Base-by-base conservation (phyloP, 305 asterid genomes). In the Plantago rigida region DNA sequence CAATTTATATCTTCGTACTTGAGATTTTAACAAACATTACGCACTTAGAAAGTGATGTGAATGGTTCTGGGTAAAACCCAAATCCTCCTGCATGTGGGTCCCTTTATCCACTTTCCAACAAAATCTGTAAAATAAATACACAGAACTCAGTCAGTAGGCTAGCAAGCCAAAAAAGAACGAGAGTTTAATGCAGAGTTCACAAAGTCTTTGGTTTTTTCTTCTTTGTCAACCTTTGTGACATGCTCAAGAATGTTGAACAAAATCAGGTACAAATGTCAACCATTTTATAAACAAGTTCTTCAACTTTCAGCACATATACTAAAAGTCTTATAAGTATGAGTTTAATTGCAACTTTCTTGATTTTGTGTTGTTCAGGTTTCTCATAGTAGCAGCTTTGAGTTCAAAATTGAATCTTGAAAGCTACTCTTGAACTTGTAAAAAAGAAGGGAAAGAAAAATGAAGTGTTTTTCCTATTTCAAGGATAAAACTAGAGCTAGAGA, bases 401-500 rank as follows among this genome's bases (percentile, higher is more conserved):
- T 64, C 19, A 64, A 66, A 53, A n/a, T 48, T 65, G 64, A 77
- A 69, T 72, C 68, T 58, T 75, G 80, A 68, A 48, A 15, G 63
- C 54, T 50, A 56, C 8, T 9, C 29, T 54, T 13, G 44, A 9
- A 62, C 47, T 48, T 22, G 41, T 55, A 46, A 51, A 51, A n/a
- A 5, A 13, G 47, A 49, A 28, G 14, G 5, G 5, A 14, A 13
- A 13, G 31, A 24, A 75, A 57, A 47, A 84, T 91, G 96, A 81
- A 75, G 62, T 87, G 97, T 73, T 85, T 91, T 55, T 48, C 65
- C 66, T 76, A 81, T 76, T 87, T 87, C 63, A 85, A 79, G 73
- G 87, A 79, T 9, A 81, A 67, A 58, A 66, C 50, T 9, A 80
- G 68, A 77, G 62, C 68, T 48, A 79, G 81, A 75, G 79, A 66